Base-by-base conservation (phyloP, 441 rosid genomes). In the Manihot esculenta region DNA sequence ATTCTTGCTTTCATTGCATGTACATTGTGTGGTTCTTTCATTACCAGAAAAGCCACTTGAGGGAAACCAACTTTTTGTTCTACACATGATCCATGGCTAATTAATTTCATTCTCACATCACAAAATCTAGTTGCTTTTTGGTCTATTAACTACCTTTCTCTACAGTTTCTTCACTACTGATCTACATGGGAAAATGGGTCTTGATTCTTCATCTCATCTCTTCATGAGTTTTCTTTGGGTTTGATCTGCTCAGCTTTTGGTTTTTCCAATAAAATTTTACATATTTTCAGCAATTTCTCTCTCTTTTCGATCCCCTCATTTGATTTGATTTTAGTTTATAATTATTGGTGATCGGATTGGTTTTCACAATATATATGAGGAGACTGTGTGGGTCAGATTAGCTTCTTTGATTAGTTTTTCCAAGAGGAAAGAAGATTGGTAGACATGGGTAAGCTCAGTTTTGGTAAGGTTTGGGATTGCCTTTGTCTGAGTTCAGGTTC, bases 401-500 rank as follows among this genome's bases (percentile, higher is more conserved):
- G 35, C 26, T 49, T 9, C 20, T 60, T 13, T n/a, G 50, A 26
- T 70, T 74, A 42, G 21, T 0, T 64, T 26, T 65, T 9, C 35
- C 57, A 14, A 10, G 35, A 15, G 6, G 23, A n/a, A 2, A 13
- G 45, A 58, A 38, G 10, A 20, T 60, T 47, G 56, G 57, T 3
- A 55, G 66, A 68, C 33, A 89, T 89, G 97, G 94, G 86, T 44
- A 93, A 85, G 86, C 82, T 85, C 54, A 81, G 85, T 65, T 72
- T 93, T 50, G 84, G 89, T 48, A 91, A 86, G 82, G 76, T 88
- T 62, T 80, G 91, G 75, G 93, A 91, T 72, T 80, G 89, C 69
- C 76, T 93, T 49, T 82, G 81, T 74, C 62, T 86, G 70, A 67
- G 89, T 26, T 72, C 88, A 66, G 78, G 78, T 18, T 81, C 27